Conservation (phyloP, 495 filamentous ascomycete genomes). For the Annulohypoxylon nitens region DNA sequence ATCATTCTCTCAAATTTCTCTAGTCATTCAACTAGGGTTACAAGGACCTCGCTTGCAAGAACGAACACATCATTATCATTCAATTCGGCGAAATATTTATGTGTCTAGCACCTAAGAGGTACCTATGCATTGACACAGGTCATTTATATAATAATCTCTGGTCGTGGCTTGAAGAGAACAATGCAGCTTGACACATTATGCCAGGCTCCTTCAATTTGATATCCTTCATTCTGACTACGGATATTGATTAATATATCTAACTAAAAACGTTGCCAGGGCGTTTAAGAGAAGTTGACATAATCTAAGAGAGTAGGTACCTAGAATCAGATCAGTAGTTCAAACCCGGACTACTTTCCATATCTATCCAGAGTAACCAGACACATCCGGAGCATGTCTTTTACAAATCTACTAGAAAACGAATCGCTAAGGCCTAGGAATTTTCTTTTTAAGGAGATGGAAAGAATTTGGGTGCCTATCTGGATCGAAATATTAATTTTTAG, state of each 20-base stretch:
- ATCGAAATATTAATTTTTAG: not conserved
- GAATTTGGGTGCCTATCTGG: not conserved
- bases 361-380: no score
- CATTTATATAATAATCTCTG: no score
- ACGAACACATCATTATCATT: not conserved
- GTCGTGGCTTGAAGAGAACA: not conserved
- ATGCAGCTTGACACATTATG: slow-evolving; percentile 25
- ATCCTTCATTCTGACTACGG: not conserved
- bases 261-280: not conserved
- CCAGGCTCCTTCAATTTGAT: slow-evolving; percentile 20
- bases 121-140: not conserved
- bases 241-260: not conserved
- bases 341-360: not conserved
- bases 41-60: slow-evolving; percentile 8
- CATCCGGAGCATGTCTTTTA: no score
- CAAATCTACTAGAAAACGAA: no score
- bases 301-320: no score
- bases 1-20: not conserved
- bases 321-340: not conserved
- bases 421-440: not conserved
- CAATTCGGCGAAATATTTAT: not conserved
- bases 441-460: no score
- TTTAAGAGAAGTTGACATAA: not conserved
- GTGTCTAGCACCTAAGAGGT: not conserved
- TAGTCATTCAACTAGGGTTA: not conserved